These are phyloP conservation scores for Coniochaeta hoffmannii DNA, from an alignment of 2,329 filamentous ascomycete genomes.

Conservation along the genomic window DNA sequence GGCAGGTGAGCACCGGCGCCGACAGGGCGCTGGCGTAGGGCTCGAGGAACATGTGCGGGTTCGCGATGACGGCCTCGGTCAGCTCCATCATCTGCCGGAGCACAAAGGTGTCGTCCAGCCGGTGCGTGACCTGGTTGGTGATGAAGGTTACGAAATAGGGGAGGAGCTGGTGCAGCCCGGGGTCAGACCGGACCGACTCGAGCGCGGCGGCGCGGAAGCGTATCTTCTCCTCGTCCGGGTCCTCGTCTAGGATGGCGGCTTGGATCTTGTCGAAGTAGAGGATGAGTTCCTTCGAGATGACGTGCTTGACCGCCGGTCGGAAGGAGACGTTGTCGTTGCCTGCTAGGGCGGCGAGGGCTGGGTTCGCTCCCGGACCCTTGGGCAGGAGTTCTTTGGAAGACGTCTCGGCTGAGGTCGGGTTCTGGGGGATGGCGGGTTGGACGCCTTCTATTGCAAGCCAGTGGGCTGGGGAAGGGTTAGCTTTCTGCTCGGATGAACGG, in stretches of 20 bases:
- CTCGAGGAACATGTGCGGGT: conserved; percentile 68
- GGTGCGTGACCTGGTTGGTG: conserved; percentile 91
- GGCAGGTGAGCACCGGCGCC: conserved; percentile 83
- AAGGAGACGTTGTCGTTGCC: conserved; percentile 78
- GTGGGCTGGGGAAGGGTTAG: conserved; percentile 54
- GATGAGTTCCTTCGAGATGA: conserved; percentile 90
- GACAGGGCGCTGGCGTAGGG: conserved; percentile 61
- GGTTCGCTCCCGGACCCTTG: conserved; percentile 84
- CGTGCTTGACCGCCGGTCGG: conserved; percentile 90
- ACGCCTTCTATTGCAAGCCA: conserved; percentile 98
- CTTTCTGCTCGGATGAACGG: neutral
- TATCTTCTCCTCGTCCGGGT: conserved; percentile 67
- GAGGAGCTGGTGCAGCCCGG: conserved; percentile 87
- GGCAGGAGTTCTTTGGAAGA: conserved; percentile 78
- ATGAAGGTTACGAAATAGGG: conserved; percentile 97
- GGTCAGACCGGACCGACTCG: conserved; percentile 78
- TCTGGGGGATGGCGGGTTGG: conserved; percentile 92
- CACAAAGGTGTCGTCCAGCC: conserved; percentile 81
- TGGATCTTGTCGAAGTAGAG: conserved; percentile 97
- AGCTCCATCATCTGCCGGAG: conserved; percentile 90
- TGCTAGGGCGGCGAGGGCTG: conserved; percentile 72
- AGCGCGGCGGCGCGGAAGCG: conserved; percentile 76
- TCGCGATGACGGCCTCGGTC: conserved; percentile 74
- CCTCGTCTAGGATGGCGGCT: conserved; percentile 78
- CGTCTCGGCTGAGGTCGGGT: conserved; percentile 80